Evolutionary conservation across 2,329 filamentous ascomycete genomes (phyloP), one percentile per base, ranked within the genome.

Genomic region (Aspergillus hortae): DNA sequence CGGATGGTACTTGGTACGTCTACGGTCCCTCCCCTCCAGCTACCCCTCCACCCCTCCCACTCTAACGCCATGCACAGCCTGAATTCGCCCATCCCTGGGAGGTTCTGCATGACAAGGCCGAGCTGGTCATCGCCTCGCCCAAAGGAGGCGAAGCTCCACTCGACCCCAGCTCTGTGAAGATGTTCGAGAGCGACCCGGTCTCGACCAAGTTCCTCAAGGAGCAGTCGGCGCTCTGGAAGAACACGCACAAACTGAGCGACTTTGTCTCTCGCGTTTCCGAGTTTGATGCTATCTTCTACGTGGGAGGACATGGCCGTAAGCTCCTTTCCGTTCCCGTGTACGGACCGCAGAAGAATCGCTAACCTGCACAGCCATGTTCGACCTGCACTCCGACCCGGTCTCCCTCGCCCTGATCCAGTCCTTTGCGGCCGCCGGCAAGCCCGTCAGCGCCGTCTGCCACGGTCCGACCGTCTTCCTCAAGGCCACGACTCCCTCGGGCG

Each of bases 21-120:
- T 30, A 23, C 5, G 6, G 4, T 23, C 6, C 27, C 10, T 17
- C 21, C 17, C 30, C 23, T 19, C 19, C 19, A 19, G 38, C 30
- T 7, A 36, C 11, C 23, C 12, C 43, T 27, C 44, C 17, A 25
- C 36, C 48, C 46, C 53, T 23, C 1, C 14, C 14, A n/a, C 35
- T 50, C 35, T 50, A 35, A 25, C 36, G 10, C 35, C 23, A 17
- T 30, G 14, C 10, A 54, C 44, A 79, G 76, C 74, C 63, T 3
- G 85, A 88, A 65, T 75, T 88, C 50, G 80, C 85, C 44, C 85
- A 88, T 70, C 84, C 85, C 14, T 82, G 84, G 69, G 74, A 84
- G 46, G 76, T 81, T 54, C 77, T 88, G 42, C 62, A 75, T 35
- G 74, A 76, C 58, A 79, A 82, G 61, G 73, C 72, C 55, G 77